Percentiles rank a stretch among this genome's conserved stretches.
Evolutionary conservation across 2,329 filamentous ascomycete species (phyloP).

Genomic region (Paraphaeosphaeria minitans): DNA sequence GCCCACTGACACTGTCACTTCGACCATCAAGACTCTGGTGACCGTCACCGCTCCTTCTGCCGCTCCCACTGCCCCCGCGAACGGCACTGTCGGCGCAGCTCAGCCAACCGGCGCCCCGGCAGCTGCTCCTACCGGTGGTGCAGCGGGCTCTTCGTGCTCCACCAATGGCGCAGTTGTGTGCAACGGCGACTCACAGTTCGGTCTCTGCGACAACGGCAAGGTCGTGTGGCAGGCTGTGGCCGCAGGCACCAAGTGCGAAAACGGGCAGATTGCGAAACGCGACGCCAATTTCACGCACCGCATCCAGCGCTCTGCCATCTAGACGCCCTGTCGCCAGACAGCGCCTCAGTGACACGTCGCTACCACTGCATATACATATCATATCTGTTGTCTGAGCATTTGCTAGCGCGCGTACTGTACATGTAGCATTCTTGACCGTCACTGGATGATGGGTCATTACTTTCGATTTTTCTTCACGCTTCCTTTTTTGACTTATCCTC

Average conservation of each 20-base stretch:
- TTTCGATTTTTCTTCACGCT: neutral
- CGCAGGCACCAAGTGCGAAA: conserved; percentile 49
- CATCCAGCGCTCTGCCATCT: conserved; percentile 17
- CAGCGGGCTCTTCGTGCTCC: conserved; percentile 29
- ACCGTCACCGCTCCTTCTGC: conserved; percentile 31
- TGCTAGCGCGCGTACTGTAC: neutral
- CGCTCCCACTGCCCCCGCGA: conserved; percentile 11
- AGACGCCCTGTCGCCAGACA: neutral
- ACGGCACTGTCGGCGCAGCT: conserved; percentile 4
- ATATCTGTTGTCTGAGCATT: neutral
- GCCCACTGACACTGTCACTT: conserved; percentile 15
- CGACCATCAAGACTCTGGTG: conserved; percentile 29
- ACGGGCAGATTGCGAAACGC: conserved; percentile 41
- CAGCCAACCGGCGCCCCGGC: conserved; percentile 11
- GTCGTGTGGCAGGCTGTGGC: conserved; percentile 49
- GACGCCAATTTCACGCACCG: conserved; percentile 25
- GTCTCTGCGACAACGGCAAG: conserved; percentile 48
- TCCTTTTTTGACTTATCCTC: neutral
- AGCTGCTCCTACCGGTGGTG: conserved; percentile 13
- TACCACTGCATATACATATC: neutral
- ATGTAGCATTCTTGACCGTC: neutral
- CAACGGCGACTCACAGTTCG: conserved; percentile 47
- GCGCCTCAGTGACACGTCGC: neutral
- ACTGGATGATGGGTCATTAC: neutral
- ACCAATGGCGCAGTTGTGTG: conserved; percentile 45